Evolutionary conservation across 441 rosid genomes (phyloP), one percentile per base, ranked within the genome.

Genomic region (Eruca vesicaria): DNA sequence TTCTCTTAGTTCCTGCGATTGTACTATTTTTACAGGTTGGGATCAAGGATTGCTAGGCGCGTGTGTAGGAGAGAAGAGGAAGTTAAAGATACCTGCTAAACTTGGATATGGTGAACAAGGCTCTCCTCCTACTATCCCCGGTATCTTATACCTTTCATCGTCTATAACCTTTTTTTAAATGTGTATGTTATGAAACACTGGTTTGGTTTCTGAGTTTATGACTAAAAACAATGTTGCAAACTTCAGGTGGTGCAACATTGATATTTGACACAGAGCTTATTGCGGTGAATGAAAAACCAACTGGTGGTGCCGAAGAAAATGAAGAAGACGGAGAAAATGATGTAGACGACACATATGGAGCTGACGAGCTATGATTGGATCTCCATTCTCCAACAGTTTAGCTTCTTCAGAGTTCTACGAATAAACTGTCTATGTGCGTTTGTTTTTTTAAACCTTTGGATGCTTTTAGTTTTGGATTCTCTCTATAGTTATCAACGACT

Each of bases 61-160:
- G 60, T 94, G 98, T 14, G 88, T 94, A 0, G 96, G 98, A 28
- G 95, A 94, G 84, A 91, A 94, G 84, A 77, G 97, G 43, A 91
- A 90, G 85, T 84, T 94, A 78, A 94, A 94, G 84, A 91, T 94
- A 80, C 98, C 96, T 4, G 83, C 97, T 15, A 90, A 88, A 68
- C 94, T 94, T 66, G 98, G 97, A 55, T 94, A 94, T 55, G 96
- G 97, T n/a, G 87, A 58, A 10, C 93, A 86, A 59, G 98, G 98
- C 59, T 88, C 97, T 71, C 97, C 98, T 5, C 98, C 97, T 2
- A 90, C 88, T 26, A 94, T 94, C 65, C 98, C 98, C 3, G 97
- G 98, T 91, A 85, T 45, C 26, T 2, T 0, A 41, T 10, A 52
- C 26, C 29, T 62, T 36, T 21, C 20, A 35, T 15, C 15, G 33